Evolutionary conservation across 306 rosid genomes (phyloP).

Genomic region (Glycine tomentella): DNA sequence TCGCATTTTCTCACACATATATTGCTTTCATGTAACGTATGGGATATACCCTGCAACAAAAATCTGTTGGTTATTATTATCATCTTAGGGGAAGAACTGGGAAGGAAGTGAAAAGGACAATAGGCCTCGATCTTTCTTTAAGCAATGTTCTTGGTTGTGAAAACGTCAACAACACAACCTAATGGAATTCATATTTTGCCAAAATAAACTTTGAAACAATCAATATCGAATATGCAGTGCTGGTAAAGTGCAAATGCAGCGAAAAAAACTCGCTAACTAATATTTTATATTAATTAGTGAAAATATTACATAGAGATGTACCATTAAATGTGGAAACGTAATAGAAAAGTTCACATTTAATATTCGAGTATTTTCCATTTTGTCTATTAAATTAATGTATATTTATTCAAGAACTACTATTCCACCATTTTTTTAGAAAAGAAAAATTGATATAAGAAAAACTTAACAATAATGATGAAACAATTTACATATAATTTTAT

Average conservation of each 20-base stretch:
- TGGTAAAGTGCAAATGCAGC: constrained; percentile 8
- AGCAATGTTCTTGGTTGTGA: constrained; percentile 45
- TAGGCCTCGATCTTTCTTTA: neutral
- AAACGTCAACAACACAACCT: constrained; percentile 51
- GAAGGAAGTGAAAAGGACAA: neutral
- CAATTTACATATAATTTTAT: too few relatives aligned
- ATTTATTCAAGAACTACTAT: neutral
- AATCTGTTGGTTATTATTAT: neutral
- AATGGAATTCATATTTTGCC: neutral
- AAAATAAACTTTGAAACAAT: constrained; percentile 31
- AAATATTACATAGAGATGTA: neutral
- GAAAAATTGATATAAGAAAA: too few relatives aligned
- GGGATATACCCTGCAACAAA: neutral
- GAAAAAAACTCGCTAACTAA: constrained; percentile 8
- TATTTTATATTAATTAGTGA: neutral
- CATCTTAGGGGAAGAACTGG: neutral
- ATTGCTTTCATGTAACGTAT: neutral
- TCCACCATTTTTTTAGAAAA: too few relatives aligned
- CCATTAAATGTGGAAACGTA: neutral
- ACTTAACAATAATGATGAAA: too few relatives aligned
- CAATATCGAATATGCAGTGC: neutral
- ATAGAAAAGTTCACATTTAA: neutral
- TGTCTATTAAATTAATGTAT: neutral
- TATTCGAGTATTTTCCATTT: neutral
- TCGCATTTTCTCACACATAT: neutral